Conservation (phyloP, 495 filamentous ascomycete species). For the Trichoderma parareesei region DNA sequence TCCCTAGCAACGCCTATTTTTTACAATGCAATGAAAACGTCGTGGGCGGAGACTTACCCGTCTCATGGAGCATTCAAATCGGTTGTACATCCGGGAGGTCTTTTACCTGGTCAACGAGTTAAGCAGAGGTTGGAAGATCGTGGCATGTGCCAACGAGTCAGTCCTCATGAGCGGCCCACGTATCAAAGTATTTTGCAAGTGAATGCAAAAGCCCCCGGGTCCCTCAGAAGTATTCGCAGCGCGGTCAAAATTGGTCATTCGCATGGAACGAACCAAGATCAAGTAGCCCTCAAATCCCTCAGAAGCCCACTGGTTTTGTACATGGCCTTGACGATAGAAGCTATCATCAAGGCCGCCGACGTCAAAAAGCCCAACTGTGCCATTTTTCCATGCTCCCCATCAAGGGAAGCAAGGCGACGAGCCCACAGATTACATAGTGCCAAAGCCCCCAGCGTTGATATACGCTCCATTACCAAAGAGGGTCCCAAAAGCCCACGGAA, state of each 20-base stretch:
- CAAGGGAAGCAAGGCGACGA: neutral
- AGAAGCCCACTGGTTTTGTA: slow-evolving; percentile 11
- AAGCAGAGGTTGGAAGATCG: neutral
- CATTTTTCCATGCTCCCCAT: neutral
- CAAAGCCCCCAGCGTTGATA: slow-evolving; percentile 4
- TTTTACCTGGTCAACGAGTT: neutral
- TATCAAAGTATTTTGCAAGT: slow-evolving; percentile 39
- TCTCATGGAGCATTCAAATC: slow-evolving; percentile 6
- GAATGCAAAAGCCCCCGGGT: slow-evolving; percentile 20
- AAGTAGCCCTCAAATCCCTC: slow-evolving; percentile 12
- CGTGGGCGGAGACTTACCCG: slow-evolving; percentile 8
- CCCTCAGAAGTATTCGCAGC: slow-evolving; percentile 13
- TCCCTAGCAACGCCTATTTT: slow-evolving; percentile 8
- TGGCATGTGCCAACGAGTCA: neutral
- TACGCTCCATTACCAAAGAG: neutral
- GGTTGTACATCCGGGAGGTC: slow-evolving; percentile 2
- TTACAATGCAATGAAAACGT: slow-evolving; percentile 5
- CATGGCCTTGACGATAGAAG: neutral
- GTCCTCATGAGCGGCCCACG: neutral
- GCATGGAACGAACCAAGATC: neutral
- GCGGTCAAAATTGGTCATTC: slow-evolving; percentile 5
- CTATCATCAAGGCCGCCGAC: neutral
- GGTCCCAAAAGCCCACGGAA: slow-evolving; percentile 8
- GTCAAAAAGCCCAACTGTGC: slow-evolving; percentile 11
- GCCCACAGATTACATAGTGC: slow-evolving; percentile 8